A percentile compares a stretch with the other conserved stretches of the same genome.
These are phyloP conservation scores for Phytophthora hybrid DNA, from an alignment of 352 stramenopile genomes.

Conservation along the genomic window DNA sequence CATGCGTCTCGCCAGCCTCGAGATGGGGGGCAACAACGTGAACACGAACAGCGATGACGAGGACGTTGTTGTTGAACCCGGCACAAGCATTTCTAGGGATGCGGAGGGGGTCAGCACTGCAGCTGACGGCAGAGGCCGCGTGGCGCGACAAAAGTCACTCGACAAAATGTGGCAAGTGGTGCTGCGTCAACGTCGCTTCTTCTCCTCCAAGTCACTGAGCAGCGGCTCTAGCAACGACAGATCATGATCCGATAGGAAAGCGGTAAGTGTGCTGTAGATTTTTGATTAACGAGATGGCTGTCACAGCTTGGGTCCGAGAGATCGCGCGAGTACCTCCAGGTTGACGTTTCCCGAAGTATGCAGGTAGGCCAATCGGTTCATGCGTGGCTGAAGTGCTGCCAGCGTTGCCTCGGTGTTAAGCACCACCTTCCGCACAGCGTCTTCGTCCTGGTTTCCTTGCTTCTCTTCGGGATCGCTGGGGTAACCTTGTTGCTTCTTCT, in stretches of 20 bases:
- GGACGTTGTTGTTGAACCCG: conserved; percentile 30
- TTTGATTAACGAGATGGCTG: background rate
- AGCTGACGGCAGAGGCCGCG: conserved; percentile 2
- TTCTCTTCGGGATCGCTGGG: conserved; percentile 2
- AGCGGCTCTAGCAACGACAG: conserved; percentile 55
- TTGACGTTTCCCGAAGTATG: conserved; percentile 28
- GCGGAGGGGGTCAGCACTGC: background rate
- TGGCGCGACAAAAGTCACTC: conserved; percentile 33
- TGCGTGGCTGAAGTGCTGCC: conserved; percentile 34
- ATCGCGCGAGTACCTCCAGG: conserved; percentile 33
- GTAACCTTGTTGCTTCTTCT: background rate
- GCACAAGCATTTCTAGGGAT: background rate
- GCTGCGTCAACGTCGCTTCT: conserved; percentile 62
- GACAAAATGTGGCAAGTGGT: conserved; percentile 69
- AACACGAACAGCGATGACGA: conserved; percentile 31
- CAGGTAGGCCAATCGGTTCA: conserved; percentile 35
- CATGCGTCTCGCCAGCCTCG: conserved; percentile 77
- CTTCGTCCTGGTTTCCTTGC: conserved; percentile 29
- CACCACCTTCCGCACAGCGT: background rate
- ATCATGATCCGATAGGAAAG: conserved; percentile 11
- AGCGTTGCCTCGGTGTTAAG: conserved; percentile 24
- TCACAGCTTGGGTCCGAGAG: conserved; percentile 34
- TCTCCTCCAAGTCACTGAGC: conserved; percentile 64
- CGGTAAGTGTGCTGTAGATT: background rate
- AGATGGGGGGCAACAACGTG: conserved; percentile 52